A percentile compares a stretch with the other conserved stretches of the same genome.
Evolutionary conservation across 805 yeast species (phyloP).

Genomic region (Sporopachydermia quercuum): DNA sequence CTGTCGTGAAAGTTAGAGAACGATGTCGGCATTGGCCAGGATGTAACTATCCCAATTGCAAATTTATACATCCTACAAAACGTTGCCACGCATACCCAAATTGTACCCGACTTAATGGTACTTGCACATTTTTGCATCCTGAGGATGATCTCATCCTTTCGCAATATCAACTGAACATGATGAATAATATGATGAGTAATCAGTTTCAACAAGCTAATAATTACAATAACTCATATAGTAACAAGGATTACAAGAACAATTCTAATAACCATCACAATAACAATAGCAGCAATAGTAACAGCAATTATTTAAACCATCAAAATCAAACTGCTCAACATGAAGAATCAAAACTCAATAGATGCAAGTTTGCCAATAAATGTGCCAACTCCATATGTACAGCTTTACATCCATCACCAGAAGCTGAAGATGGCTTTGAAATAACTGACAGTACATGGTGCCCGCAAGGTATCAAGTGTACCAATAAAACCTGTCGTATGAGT

Average conservation of each 20-base stretch:
- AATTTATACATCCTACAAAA: slow-evolving; percentile 67
- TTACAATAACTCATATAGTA: too few relatives aligned
- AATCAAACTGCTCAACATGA: slow-evolving; percentile 18
- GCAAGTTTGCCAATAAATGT: slow-evolving; percentile 68
- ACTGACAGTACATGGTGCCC: slow-evolving; percentile 63
- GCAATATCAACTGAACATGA: slow-evolving; percentile 28
- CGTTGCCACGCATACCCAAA: slow-evolving; percentile 61
- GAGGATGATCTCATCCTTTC: slow-evolving; percentile 22
- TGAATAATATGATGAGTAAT: slow-evolving; percentile 37
- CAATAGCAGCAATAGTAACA: too few relatives aligned
- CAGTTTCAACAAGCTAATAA: slow-evolving; percentile 24
- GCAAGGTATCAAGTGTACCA: slow-evolving; percentile 46
- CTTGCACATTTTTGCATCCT: slow-evolving; percentile 64
- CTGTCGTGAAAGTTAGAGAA: neutral
- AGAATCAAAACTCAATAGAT: slow-evolving; percentile 35
- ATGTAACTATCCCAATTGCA: slow-evolving; percentile 31
- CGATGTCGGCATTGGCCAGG: slow-evolving; percentile 22
- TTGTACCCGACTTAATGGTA: slow-evolving; percentile 68
- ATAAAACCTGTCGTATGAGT: slow-evolving; percentile 51
- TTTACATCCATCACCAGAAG: slow-evolving; percentile 87
- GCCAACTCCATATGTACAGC: slow-evolving; percentile 69
- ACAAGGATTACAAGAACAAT: too few relatives aligned
- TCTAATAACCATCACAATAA: too few relatives aligned
- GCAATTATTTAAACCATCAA: too few relatives aligned
- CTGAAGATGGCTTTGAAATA: slow-evolving; percentile 49